These are phyloP conservation scores for Tetracladium setigerum DNA, from an alignment of 495 filamentous ascomycete genomes.

Conservation along the genomic window DNA sequence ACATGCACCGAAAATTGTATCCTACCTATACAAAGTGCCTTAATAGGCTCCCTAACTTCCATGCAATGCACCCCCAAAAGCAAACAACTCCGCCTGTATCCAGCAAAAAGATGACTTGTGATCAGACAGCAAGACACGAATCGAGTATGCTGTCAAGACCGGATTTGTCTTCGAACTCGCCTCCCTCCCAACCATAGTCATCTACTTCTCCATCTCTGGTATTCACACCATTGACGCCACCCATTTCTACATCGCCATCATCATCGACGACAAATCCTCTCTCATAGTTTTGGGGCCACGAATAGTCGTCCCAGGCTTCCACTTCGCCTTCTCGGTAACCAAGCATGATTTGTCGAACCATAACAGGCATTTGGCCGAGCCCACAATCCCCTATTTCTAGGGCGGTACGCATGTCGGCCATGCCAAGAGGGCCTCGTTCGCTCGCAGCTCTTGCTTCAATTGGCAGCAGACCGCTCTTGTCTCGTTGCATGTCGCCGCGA, in stretches of 20 bases:
- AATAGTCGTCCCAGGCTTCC: constrained; percentile 50
- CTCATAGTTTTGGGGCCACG: constrained; percentile 32
- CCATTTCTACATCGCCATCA: constrained; percentile 23
- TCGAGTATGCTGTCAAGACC: constrained; percentile 66
- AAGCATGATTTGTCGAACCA: constrained; percentile 63
- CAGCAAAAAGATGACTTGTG: background rate
- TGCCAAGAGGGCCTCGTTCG: constrained; percentile 58
- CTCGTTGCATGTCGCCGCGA: constrained; percentile 55
- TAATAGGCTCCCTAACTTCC: background rate
- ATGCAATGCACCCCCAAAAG: constrained; percentile 2
- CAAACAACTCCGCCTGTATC: background rate
- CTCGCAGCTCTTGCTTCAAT: constrained; percentile 64
- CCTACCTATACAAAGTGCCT: background rate
- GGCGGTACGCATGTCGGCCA: constrained; percentile 71
- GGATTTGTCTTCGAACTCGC: constrained; percentile 47
- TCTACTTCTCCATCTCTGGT: constrained; percentile 51
- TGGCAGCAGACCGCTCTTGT: constrained; percentile 69
- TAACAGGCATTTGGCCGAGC: constrained; percentile 67
- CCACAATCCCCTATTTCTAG: constrained; percentile 66
- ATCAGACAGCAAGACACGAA: constrained; percentile 24
- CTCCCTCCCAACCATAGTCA: constrained; percentile 68
- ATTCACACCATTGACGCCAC: constrained; percentile 13
- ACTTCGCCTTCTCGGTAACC: constrained; percentile 70
- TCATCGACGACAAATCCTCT: constrained; percentile 22
- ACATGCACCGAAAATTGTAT: background rate